phyloP scores from a whole-genome alignment of 345 rosid genomes.

The Nephelium lappaceum region DNA sequence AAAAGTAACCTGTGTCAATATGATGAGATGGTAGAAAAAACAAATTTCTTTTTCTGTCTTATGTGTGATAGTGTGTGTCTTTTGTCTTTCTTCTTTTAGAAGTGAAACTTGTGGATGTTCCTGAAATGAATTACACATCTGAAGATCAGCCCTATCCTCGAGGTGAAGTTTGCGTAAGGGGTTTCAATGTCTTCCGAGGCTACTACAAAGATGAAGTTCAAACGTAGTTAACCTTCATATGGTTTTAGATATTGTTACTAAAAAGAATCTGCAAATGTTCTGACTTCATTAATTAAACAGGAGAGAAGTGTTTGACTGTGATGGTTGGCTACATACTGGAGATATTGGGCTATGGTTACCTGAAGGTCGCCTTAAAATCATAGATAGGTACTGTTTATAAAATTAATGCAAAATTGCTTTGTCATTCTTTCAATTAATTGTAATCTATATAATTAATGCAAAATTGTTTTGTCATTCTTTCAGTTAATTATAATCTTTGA shows the following conservation, averaged over 20 bases:
- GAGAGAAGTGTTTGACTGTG: conserved; percentile 86
- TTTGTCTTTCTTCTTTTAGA: conserved; percentile 45
- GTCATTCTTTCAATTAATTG: too few species aligned
- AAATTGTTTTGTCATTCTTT: not conserved
- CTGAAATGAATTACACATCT: conserved; percentile 91
- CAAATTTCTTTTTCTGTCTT: not conserved
- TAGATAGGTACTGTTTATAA: conserved; percentile 41
- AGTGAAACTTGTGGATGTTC: conserved; percentile 88
- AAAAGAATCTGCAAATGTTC: conserved; percentile 11
- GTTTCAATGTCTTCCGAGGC: conserved; percentile 82
- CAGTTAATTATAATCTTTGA: not conserved
- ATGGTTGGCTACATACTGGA: conserved; percentile 96
- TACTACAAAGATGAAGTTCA: conserved; percentile 83
- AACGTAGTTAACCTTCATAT: conserved; percentile 47
- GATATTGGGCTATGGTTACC: conserved; percentile 88
- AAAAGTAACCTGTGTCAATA: not conserved
- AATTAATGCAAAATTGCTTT: not conserved
- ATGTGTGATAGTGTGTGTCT: conserved; percentile 4
- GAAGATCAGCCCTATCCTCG: conserved; percentile 91
- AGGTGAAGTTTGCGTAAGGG: conserved; percentile 93
- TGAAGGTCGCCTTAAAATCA: conserved; percentile 94
- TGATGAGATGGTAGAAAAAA: not conserved
- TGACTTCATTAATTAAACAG: conserved; percentile 46
- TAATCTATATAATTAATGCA: too few species aligned
- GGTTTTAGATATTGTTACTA: conserved; percentile 9